Percentiles rank a stretch among this genome's conserved stretches.
These are phyloP conservation scores for Hirsutella rhossiliensis DNA, from an alignment of 2,329 filamentous ascomycete species.

Conservation along the genomic window DNA sequence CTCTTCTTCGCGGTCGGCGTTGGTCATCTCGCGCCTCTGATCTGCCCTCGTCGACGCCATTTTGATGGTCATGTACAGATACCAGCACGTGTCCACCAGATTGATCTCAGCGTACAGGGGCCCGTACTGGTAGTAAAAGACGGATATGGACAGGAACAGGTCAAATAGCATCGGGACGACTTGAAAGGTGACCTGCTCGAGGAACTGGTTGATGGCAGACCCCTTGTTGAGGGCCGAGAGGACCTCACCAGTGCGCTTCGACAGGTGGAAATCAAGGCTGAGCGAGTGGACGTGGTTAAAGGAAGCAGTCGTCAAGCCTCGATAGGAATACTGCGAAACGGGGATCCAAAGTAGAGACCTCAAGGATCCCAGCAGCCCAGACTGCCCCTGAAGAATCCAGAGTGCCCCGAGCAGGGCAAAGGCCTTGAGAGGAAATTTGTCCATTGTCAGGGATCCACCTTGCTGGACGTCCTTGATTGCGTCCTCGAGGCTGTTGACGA, in stretches of 20 bases:
- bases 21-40: conserved; percentile 86
- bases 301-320: conserved; percentile 82
- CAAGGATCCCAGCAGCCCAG: conserved; percentile 73
- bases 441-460: conserved; percentile 19
- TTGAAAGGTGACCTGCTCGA: conserved; percentile 93
- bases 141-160: conserved; percentile 67
- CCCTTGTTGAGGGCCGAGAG: conserved; percentile 93
- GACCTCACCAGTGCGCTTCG: conserved; percentile 93
- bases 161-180: conserved; percentile 93
- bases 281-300: conserved; percentile 96
- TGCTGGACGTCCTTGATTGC: conserved; percentile 35
- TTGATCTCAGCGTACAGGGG: conserved; percentile 85
- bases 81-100: conserved; percentile 84
- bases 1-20: conserved; percentile 87
- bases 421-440: conserved; percentile 22
- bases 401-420: conserved; percentile 42
- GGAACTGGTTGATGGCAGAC: conserved; percentile 87
- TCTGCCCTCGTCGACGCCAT: conserved; percentile 91
- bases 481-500: conserved; percentile 60
- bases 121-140: conserved; percentile 50
- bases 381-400: conserved; percentile 80
- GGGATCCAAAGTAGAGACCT: conserved; percentile 89
- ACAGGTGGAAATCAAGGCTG: conserved; percentile 90
- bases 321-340: conserved; percentile 92
- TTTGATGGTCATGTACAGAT: conserved; percentile 90